Evolutionary conservation across 2,329 filamentous ascomycete genomes (phyloP), one percentile per base, ranked within the genome.

Genomic region (Pseudogymnoascus sp.): DNA sequence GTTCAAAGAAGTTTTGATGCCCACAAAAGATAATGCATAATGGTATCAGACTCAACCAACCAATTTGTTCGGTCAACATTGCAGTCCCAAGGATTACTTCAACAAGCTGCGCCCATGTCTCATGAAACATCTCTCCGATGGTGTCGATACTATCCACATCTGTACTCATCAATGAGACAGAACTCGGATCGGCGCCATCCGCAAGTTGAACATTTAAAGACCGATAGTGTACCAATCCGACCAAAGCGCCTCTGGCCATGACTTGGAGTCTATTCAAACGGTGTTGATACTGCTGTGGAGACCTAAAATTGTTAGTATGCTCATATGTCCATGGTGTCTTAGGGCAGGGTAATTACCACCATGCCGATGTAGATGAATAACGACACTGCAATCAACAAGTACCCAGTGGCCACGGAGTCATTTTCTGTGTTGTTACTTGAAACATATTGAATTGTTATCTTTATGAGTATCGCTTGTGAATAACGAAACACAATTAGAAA

Each of bases 21-120:
- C 70, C 65, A 79, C 78, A 66, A 33, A 76, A 72, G 1, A 79
- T 78, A n/a, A 79, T 65, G 3, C 75, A 63, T 1, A 79, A 65
- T 0, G 77, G 78, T 10, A 79, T 65, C 0, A 74, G 74, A 67
- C 73, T 79, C 3, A 80, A 63, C 77, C 77, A 79, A 10, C 77
- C 75, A 3, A 81, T 74, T 65, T 79, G 66, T 11, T 64, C 65
- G 7, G 73, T 71, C 2, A 81, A 65, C 61, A 81, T 69, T 6
- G 63, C 56, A 2, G 78, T 71, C 1, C 77, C 79, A 37, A 80
- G 68, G 0, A 74, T 38, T 0, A 79, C 73, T 63, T 80, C 78
- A 0, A 79, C n/a, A 0, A 74, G 38, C 13, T 77, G 72, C 0
- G 75, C 78, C 76, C 77, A 79, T 0, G 72, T 73, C 44, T 80